Conservation (phyloP, 495 filamentous ascomycete genomes). For the Penicillium subrubescens region DNA sequence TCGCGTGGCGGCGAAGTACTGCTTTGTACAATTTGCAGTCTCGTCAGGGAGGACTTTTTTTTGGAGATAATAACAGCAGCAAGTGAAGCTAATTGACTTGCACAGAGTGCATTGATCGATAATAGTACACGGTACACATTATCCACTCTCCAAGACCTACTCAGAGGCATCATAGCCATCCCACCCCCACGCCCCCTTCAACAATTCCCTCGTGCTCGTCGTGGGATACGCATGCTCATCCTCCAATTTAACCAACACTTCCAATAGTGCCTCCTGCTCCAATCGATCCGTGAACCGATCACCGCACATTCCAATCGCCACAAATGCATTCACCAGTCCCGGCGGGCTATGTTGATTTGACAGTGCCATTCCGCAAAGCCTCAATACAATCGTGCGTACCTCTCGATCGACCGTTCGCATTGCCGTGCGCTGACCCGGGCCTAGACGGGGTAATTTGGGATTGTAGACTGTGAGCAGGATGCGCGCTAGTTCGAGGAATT, state of each 20-base stretch:
- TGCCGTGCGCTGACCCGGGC: constrained; percentile 24
- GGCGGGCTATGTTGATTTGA: constrained; percentile 33
- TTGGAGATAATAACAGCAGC: background rate
- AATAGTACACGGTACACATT: background rate
- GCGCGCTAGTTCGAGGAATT: constrained; percentile 39
- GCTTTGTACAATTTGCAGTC: background rate
- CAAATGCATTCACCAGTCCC: constrained; percentile 27
- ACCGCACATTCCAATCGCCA: constrained; percentile 36
- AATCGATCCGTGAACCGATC: constrained; percentile 28
- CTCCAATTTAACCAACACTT: constrained; percentile 15
- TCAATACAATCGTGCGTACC: constrained; percentile 29
- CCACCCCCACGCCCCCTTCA: constrained; percentile 22
- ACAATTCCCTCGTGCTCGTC: constrained; percentile 4
- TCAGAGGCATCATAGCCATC: constrained; percentile 13
- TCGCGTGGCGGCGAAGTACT: background rate
- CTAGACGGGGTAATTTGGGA: constrained; percentile 38
- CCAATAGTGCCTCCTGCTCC: constrained; percentile 32
- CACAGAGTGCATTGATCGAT: background rate
- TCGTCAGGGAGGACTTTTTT: background rate
- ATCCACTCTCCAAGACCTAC: constrained; percentile 3
- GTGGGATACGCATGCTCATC: constrained; percentile 24
- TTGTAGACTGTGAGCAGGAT: constrained; percentile 47
- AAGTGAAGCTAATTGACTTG: background rate
- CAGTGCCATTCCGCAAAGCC: constrained; percentile 34
- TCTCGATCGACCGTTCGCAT: constrained; percentile 21